Evolutionary conservation across 2,329 filamentous ascomycete genomes (phyloP).

Genomic region (Colletotrichum endophyticum): DNA sequence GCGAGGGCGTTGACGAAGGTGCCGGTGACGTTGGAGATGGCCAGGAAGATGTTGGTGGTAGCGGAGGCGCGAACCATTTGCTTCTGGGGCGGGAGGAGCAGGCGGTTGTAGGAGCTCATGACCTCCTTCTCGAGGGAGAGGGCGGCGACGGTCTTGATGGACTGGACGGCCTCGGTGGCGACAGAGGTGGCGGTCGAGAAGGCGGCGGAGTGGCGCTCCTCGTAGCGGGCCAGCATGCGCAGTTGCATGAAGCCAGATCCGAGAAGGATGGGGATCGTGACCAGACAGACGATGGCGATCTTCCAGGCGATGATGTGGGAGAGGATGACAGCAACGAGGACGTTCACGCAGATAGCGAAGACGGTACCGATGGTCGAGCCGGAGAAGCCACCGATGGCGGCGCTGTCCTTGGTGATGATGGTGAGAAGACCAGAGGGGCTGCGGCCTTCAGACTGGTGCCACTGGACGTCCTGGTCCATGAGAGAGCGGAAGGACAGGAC

Average conservation of each 20-base stretch:
- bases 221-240: constrained; percentile 49
- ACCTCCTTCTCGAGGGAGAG: constrained; percentile 33
- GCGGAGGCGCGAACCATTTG: constrained; percentile 24
- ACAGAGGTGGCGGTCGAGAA: constrained; percentile 52
- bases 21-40: constrained; percentile 52
- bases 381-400: constrained; percentile 57
- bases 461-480: constrained; percentile 62
- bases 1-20: constrained; percentile 67
- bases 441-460: constrained; percentile 59
- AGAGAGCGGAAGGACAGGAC: constrained; percentile 61
- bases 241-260: constrained; percentile 61
- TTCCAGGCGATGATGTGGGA: constrained; percentile 64
- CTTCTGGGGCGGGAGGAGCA: constrained; percentile 21
- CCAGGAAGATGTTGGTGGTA: constrained; percentile 49
- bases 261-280: constrained; percentile 56
- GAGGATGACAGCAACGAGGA: constrained; percentile 57
- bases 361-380: constrained; percentile 61
- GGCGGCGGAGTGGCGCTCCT: constrained; percentile 51
- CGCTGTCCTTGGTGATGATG: constrained; percentile 61
- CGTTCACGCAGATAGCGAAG: constrained; percentile 58
- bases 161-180: constrained; percentile 53
- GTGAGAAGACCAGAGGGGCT: constrained; percentile 54
- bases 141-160: constrained; percentile 48
- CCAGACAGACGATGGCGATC: constrained; percentile 60
- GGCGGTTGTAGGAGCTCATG: constrained; percentile 38